Evolutionary conservation across 169 alveolate species (phyloP).

Genomic region (Sarcocystis neurona): DNA sequence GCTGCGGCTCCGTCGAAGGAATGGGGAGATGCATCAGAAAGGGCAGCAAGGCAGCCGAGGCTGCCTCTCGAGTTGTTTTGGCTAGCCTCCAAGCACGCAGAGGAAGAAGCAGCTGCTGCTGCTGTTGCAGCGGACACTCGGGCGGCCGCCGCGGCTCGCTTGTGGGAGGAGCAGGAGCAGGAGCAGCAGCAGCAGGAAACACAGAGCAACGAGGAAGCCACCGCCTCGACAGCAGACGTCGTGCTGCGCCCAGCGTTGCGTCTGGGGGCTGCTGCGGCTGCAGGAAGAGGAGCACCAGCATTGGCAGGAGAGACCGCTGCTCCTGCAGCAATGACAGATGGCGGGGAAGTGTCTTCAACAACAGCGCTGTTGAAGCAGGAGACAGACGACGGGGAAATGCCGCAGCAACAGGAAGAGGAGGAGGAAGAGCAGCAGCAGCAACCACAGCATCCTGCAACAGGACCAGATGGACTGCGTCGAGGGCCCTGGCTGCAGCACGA

Average conservation of each 20-base stretch:
- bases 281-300: not conserved
- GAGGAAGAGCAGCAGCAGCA: not conserved
- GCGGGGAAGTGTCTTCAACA: not conserved
- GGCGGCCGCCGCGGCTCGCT: not conserved
- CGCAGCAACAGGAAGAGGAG: not conserved
- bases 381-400: not conserved
- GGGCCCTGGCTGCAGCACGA: slow-evolving; percentile 26
- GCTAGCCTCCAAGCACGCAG: slow-evolving; percentile 12
- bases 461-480: slow-evolving; percentile 31
- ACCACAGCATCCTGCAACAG: slow-evolving; percentile 26
- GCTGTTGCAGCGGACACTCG: no score
- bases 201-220: not conserved
- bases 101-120: not conserved
- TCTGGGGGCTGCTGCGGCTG: not conserved
- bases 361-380: not conserved
- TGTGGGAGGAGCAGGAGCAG: not conserved
- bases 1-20: not conserved
- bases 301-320: not conserved
- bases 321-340: not conserved
- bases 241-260: not conserved
- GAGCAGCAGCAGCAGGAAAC: not conserved
- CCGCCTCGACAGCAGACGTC: not conserved
- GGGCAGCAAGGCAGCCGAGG: slow-evolving; percentile 16
- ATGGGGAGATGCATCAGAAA: not conserved
- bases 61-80: slow-evolving; percentile 21